phyloP scores from a whole-genome alignment of 2,329 filamentous ascomycete species.

The Byssochlamys sp. region DNA sequence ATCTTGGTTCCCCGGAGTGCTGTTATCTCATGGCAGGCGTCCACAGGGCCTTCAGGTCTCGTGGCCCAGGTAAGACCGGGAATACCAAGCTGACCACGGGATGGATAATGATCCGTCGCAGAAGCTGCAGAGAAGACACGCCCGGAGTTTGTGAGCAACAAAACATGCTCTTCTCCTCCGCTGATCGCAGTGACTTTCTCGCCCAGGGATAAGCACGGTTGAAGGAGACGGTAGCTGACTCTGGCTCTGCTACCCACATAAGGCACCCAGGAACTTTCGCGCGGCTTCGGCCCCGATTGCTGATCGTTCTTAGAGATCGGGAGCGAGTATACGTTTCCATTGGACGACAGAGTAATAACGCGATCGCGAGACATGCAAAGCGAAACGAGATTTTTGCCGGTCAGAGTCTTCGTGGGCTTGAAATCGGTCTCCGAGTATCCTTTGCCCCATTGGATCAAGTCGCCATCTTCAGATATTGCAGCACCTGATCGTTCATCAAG shows the following conservation, averaged over 20 bases:
- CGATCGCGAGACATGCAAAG: conserved; percentile 72
- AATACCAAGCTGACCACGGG: conserved; percentile 76
- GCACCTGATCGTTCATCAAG: conserved; percentile 72
- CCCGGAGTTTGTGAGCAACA: conserved; percentile 74
- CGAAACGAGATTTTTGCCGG: conserved; percentile 69
- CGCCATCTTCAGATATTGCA: conserved; percentile 76
- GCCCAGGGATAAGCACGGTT: conserved; percentile 56
- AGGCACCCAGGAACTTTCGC: conserved; percentile 62
- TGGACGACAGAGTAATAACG: conserved; percentile 65
- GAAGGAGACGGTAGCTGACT: conserved; percentile 64
- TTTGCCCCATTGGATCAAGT: conserved; percentile 83
- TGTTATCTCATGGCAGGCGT: conserved; percentile 70
- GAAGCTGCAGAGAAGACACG: conserved; percentile 83
- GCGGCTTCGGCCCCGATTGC: conserved; percentile 50
- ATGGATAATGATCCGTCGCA: conserved; percentile 66
- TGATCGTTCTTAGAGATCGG: conserved; percentile 69
- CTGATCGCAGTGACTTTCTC: conserved; percentile 67
- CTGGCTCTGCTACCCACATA: conserved; percentile 55
- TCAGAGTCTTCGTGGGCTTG: conserved; percentile 61
- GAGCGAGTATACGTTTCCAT: conserved; percentile 74
- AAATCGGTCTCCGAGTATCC: conserved; percentile 59
- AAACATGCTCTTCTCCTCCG: conserved; percentile 73
- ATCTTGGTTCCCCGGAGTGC: conserved; percentile 63
- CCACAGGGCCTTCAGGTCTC: conserved; percentile 66
- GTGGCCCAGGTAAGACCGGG: conserved; percentile 72